Evolutionary conservation across 164 flowering plant species (phyloP).

Genomic region (Aristolochia californica): DNA sequence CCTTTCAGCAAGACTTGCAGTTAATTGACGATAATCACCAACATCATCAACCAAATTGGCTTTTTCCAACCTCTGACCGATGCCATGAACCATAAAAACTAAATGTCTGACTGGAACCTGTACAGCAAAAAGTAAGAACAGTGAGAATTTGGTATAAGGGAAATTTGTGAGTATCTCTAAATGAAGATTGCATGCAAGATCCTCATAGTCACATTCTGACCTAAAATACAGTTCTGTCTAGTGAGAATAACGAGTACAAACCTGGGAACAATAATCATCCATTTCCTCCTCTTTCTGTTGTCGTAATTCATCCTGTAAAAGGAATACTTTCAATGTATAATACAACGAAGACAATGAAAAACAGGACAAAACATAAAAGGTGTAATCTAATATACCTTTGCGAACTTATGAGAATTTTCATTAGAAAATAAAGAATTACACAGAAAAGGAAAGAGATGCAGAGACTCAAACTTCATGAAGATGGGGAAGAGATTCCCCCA

Average conservation of each 20-base stretch:
- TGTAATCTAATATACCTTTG: too few relatives aligned
- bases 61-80: slow-evolving; percentile 96
- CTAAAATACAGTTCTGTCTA: too few relatives aligned
- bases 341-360: too few relatives aligned
- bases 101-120: slow-evolving; percentile 95
- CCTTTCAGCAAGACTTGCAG: slow-evolving; percentile 66
- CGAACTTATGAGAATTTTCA: too few relatives aligned
- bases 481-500: too few relatives aligned
- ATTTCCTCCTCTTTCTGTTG: slow-evolving; percentile 92
- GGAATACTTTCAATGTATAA: background rate
- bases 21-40: slow-evolving; percentile 70
- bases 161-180: background rate
- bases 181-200: too few relatives aligned
- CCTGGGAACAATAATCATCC: slow-evolving; percentile 99
- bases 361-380: too few relatives aligned
- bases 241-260: slow-evolving; percentile 11
- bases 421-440: too few relatives aligned
- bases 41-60: slow-evolving; percentile 98
- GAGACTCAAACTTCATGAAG: too few relatives aligned
- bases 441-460: too few relatives aligned
- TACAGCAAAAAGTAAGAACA: background rate
- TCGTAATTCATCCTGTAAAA: slow-evolving; percentile 76
- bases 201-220: too few relatives aligned
- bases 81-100: slow-evolving; percentile 99
- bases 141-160: background rate